These are phyloP conservation scores for Sporobolomyces pararoseus DNA, from an alignment of 768 basidiomycete genomes.

Conservation along the genomic window DNA sequence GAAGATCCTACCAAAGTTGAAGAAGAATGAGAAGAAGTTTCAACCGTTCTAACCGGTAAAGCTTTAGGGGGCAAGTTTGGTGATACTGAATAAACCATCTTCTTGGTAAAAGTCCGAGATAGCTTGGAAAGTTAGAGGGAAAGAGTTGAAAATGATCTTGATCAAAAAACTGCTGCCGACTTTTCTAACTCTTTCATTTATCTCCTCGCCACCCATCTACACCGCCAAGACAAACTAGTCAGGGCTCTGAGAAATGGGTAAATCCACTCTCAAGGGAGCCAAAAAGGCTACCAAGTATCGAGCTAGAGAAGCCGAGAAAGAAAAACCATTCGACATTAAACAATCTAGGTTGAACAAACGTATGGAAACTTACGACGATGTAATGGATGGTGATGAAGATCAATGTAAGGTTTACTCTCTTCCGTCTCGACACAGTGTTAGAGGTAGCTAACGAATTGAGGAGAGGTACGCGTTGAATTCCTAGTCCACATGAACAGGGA, in stretches of 20 bases:
- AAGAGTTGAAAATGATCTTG: background rate
- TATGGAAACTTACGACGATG: conserved; percentile 24
- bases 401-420: conserved; percentile 12
- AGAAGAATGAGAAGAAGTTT: background rate
- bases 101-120: background rate
- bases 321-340: conserved; percentile 13
- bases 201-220: background rate
- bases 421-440: background rate
- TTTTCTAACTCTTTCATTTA: background rate
- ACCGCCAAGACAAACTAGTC: too few relatives aligned
- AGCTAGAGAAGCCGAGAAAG: conserved; percentile 4
- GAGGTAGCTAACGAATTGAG: background rate
- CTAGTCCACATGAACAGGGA: conserved; percentile 40
- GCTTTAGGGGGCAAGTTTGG: background rate
- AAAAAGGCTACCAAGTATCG: conserved; percentile 33
- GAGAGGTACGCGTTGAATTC: background rate
- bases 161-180: background rate
- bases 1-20: conserved; percentile 10
- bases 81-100: background rate
- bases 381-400: conserved; percentile 36
- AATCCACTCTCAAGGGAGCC: conserved; percentile 21
- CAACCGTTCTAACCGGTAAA: background rate
- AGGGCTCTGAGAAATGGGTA: conserved; percentile 5
- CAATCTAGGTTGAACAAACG: background rate
- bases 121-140: background rate